Conservation (phyloP, 192 early-diverging fungal genomes). For the Mortierella antarctica region DNA sequence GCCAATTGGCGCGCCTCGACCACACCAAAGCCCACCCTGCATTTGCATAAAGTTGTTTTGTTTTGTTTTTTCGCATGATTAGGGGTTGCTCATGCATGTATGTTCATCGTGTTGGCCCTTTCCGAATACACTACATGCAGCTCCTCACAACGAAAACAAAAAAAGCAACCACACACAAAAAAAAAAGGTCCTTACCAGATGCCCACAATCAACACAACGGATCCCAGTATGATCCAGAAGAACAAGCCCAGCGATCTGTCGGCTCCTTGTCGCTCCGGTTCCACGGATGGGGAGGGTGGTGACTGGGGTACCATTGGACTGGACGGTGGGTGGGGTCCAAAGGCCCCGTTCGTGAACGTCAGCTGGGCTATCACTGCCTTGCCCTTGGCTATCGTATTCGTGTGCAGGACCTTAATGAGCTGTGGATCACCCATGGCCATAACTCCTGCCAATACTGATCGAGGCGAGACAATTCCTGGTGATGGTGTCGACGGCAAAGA, state of each 20-base stretch:
- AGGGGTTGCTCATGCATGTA: neutral
- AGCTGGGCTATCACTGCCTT: slow-evolving; percentile 33
- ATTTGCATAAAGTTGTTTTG: neutral
- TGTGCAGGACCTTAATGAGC: slow-evolving; percentile 20
- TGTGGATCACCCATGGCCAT: slow-evolving; percentile 21
- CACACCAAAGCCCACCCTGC: slow-evolving; percentile 44
- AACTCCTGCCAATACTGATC: slow-evolving; percentile 1
- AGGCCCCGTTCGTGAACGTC: slow-evolving; percentile 17
- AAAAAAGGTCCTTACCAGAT: slow-evolving; percentile 29
- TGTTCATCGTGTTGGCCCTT: neutral
- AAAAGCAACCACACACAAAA: neutral
- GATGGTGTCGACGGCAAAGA: neutral
- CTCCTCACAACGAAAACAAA: neutral
- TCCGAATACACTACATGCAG: no score
- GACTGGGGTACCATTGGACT: neutral
- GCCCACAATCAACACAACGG: slow-evolving; percentile 37
- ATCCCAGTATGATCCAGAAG: slow-evolving; percentile 40
- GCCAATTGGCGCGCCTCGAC: slow-evolving; percentile 32
- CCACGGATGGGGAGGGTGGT: neutral
- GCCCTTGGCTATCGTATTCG: neutral
- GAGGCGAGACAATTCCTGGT: neutral
- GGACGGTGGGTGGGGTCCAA: slow-evolving; percentile 3
- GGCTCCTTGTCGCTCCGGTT: neutral
- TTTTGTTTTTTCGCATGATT: neutral
- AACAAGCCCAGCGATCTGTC: slow-evolving; percentile 38